phyloP scores from a whole-genome alignment of 345 rosid species.

The Rubroshorea leprosula region DNA sequence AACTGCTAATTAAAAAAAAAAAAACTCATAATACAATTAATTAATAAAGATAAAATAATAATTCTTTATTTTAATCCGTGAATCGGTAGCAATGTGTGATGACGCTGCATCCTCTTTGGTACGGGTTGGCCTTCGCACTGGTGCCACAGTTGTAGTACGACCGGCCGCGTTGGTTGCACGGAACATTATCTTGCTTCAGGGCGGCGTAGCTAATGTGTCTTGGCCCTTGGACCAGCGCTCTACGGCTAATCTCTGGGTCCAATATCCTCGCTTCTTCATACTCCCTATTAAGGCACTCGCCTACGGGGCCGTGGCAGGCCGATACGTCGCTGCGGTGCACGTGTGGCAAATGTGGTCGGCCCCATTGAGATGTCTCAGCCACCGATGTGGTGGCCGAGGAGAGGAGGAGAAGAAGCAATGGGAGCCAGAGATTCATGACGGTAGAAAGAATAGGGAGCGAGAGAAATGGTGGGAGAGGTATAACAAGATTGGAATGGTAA shows the following conservation, averaged over 20 bases:
- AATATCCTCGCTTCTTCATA: slow-evolving; percentile 12
- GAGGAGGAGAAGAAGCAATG: background rate
- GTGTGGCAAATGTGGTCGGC: background rate
- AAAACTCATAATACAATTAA: too few relatives aligned
- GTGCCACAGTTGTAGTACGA: slow-evolving; percentile 48
- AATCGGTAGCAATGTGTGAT: slow-evolving; percentile 40
- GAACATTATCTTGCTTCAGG: slow-evolving; percentile 29
- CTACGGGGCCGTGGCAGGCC: background rate
- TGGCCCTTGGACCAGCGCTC: slow-evolving; percentile 7
- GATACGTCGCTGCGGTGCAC: background rate
- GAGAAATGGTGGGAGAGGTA: background rate
- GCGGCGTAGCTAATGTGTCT: slow-evolving; percentile 45
- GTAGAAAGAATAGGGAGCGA: too few relatives aligned
- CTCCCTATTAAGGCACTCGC: slow-evolving; percentile 7
- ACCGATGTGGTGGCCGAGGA: background rate
- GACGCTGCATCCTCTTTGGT: slow-evolving; percentile 46
- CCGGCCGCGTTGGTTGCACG: slow-evolving; percentile 38
- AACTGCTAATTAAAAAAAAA: too few relatives aligned
- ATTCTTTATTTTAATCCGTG: slow-evolving; percentile 6
- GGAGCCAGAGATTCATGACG: background rate
- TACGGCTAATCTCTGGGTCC: slow-evolving; percentile 10
- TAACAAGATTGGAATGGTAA: too few relatives aligned
- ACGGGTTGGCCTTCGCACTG: slow-evolving; percentile 40
- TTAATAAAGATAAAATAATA: too few relatives aligned
- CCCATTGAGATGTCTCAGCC: background rate